phyloP scores from a whole-genome alignment of 73 alveolate species.

The Stentor coeruleus region DNA sequence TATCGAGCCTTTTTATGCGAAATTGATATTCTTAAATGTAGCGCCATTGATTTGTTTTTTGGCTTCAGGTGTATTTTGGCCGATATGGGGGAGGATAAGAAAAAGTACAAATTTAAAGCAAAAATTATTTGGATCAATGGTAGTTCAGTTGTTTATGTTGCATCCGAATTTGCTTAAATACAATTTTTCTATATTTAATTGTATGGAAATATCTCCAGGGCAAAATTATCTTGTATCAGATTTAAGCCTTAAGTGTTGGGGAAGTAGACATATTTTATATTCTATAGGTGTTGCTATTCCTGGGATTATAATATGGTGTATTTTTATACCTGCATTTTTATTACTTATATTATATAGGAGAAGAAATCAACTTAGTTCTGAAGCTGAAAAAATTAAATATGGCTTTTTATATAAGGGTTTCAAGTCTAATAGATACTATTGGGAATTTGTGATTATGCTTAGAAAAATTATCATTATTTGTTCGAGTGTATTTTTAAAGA shows the following conservation, averaged over 20 bases:
- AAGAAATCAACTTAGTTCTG: neutral
- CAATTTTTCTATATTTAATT: neutral
- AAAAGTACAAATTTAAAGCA: neutral
- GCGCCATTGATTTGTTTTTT: neutral
- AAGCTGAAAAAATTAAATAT: slow-evolving; percentile 3
- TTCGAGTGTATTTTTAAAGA: neutral
- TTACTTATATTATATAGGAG: neutral
- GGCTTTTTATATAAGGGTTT: slow-evolving; percentile 47
- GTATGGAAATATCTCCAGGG: neutral
- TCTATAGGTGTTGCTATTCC: slow-evolving; percentile 39
- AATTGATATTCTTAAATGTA: too few relatives aligned
- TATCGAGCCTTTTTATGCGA: neutral
- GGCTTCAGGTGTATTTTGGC: neutral
- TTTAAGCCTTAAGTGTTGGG: slow-evolving; percentile 32
- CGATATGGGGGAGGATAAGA: neutral
- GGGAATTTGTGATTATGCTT: slow-evolving; percentile 42
- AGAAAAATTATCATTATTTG: slow-evolving; percentile 30
- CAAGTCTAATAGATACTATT: slow-evolving; percentile 8
- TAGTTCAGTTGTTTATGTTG: slow-evolving; percentile 8
- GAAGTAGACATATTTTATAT: slow-evolving; percentile 16
- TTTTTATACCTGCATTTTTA: slow-evolving; percentile 34
- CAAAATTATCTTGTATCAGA: slow-evolving; percentile 32
- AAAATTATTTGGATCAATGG: neutral
- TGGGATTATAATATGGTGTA: slow-evolving; percentile 37
- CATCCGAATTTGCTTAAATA: neutral